Base-by-base conservation (phyloP, 345 rosid genomes). In the Camelina laxa region DNA sequence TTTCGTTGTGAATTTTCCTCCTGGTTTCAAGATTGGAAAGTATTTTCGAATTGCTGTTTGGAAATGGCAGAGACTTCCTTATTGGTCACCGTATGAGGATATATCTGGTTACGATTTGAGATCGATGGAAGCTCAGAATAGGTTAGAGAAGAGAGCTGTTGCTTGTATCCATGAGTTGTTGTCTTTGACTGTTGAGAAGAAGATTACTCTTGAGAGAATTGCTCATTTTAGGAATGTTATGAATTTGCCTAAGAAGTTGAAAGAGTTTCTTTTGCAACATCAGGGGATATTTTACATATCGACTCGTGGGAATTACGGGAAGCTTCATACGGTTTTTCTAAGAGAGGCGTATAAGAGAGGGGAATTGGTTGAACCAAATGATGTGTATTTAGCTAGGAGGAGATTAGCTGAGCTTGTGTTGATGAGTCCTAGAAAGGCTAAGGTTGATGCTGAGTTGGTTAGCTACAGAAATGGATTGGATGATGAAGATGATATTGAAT, bases 1-100 rank as follows among this genome's bases (percentile, higher is more conserved):
- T 0, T 95, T 95, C 77, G 17, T 90, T 2, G 84, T 95, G 72
- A 88, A 92, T 65, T 92, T 90, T 54, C 97, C 98, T 2, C 97
- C 99, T 0, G 97, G 98, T 6, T 95, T 95, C 84, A 92, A 92
- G 88, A 87, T 92, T 5, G 87, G 96, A 1, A 95, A 95, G 84
- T 92, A 90, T 66, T 95, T 87, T 50, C 77, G 90, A 56, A 89
- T 92, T 49, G 99, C 98, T 0, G 89, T 95, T 21, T 95, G 99
- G 98, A 92, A 92, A 79, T 92, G 98, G 99, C 99, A 90, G 71
- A 80, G 99, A 60, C 58, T 84, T 57, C 98, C 99, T 54, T 95
- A 92, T 73, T 92, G 98, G 98, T 95, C 97, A 0, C 98, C 99
- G 0, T 92, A 92, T 50, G 98, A 95, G 83, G 94, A 91, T 63